phyloP scores from a whole-genome alignment of 306 rosid genomes.

The Quercus mongolica region DNA sequence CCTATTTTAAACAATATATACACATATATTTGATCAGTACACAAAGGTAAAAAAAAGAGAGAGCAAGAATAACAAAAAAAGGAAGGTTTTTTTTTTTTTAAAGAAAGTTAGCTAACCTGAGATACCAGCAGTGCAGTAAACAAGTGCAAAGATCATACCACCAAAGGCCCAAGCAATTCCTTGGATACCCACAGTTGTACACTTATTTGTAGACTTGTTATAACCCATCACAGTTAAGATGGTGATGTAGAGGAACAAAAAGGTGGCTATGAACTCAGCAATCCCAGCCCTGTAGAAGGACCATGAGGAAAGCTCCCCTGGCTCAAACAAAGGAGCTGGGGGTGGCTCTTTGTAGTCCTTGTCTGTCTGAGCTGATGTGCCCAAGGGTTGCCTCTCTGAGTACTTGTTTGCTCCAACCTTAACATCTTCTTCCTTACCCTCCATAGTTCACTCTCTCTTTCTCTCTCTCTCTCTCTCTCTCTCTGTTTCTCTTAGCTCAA shows the following conservation, averaged over 20 bases:
- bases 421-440: constrained; percentile 82
- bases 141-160: constrained; percentile 95
- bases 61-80: neutral
- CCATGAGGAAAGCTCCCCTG: constrained; percentile 85
- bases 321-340: constrained; percentile 80
- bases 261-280: constrained; percentile 84
- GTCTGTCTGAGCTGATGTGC: constrained; percentile 65
- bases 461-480: neutral
- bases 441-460: constrained; percentile 7
- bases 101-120: constrained; percentile 42
- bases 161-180: constrained; percentile 99
- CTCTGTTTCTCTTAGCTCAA: neutral
- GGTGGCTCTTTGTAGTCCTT: constrained; percentile 90
- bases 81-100: too few relatives aligned
- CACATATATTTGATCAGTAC: constrained; percentile 3
- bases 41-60: neutral
- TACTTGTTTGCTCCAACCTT: constrained; percentile 79
- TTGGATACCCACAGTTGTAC: constrained; percentile 75
- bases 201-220: constrained; percentile 34
- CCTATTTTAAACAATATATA: constrained; percentile 37
- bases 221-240: constrained; percentile 88
- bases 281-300: constrained; percentile 91
- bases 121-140: constrained; percentile 92
- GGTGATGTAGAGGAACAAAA: constrained; percentile 87
- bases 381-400: constrained; percentile 70